Evolutionary conservation across 768 basidiomycete species (phyloP).

Genomic region (Phylloporus sp.): DNA sequence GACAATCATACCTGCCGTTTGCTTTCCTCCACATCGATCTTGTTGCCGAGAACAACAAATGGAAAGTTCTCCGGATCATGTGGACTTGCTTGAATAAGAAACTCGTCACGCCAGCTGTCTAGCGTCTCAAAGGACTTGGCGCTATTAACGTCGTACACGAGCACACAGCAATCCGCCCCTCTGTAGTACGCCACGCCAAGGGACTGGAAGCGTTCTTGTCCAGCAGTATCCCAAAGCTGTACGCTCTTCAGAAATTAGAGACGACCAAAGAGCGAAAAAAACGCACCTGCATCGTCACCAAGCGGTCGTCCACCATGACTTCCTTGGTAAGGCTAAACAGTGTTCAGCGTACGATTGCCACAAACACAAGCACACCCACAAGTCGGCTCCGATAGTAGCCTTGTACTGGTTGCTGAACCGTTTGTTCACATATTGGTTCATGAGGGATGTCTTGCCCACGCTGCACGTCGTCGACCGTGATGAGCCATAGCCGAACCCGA

Average conservation of each 20-base stretch:
- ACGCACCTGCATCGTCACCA: conserved; percentile 97
- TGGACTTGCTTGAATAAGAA: conserved; percentile 97
- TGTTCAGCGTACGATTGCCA: conserved; percentile 7
- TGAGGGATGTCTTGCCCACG: conserved; percentile 98
- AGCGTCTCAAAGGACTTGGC: conserved; percentile 97
- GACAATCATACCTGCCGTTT: conserved; percentile 78
- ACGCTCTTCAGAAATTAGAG: conserved; percentile 2
- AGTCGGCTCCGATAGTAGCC: conserved; percentile 96
- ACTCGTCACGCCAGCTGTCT: conserved; percentile 99
- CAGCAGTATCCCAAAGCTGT: conserved; percentile 99
- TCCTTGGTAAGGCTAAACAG: conserved; percentile 85
- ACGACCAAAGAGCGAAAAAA: neutral
- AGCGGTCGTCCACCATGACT: conserved; percentile 96
- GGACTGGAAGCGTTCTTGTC: conserved; percentile 99
- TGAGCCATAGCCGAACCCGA: conserved; percentile 9
- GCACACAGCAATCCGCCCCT: conserved; percentile 97
- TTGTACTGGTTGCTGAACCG: conserved; percentile 99
- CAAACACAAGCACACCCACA: conserved; percentile 50
- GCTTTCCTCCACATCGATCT: conserved; percentile 99
- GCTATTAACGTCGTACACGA: conserved; percentile 99
- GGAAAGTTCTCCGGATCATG: conserved; percentile 99
- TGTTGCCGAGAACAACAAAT: conserved; percentile 99
- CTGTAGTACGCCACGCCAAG: conserved; percentile 99
- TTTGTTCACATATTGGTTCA: conserved; percentile 99
- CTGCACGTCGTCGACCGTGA: conserved; percentile 36